Conservation (phyloP, 306 rosid species). For the Cucumis melo region DNA sequence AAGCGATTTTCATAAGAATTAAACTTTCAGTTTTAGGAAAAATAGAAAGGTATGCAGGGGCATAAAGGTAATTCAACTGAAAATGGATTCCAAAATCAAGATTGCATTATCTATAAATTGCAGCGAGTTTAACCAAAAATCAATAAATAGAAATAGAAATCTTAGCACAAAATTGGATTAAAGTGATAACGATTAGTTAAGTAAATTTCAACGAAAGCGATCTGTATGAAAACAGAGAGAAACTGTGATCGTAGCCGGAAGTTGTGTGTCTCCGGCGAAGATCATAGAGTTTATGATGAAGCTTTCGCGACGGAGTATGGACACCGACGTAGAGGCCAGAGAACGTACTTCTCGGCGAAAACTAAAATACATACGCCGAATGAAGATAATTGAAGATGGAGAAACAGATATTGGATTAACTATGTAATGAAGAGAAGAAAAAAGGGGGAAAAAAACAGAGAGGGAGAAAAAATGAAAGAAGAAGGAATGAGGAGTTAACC, state of each 20-base stretch:
- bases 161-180: background rate
- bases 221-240: background rate
- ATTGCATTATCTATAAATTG: background rate
- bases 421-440: background rate
- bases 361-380: background rate
- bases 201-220: background rate
- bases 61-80: background rate
- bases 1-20: no score
- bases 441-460: background rate
- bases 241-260: background rate
- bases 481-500: constrained; percentile 23
- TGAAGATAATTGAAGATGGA: background rate
- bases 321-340: background rate
- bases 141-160: background rate
- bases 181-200: background rate
- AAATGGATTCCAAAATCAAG: background rate
- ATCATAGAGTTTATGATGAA: background rate
- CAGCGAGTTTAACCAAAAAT: background rate
- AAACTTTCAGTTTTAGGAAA: no score
- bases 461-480: background rate
- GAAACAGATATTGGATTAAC: background rate
- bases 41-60: background rate
- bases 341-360: background rate
- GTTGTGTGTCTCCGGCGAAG: background rate
- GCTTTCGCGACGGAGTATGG: background rate